These are phyloP conservation scores for Arabidopsis lyrata DNA, from an alignment of 441 rosid species.

Conservation along the genomic window DNA sequence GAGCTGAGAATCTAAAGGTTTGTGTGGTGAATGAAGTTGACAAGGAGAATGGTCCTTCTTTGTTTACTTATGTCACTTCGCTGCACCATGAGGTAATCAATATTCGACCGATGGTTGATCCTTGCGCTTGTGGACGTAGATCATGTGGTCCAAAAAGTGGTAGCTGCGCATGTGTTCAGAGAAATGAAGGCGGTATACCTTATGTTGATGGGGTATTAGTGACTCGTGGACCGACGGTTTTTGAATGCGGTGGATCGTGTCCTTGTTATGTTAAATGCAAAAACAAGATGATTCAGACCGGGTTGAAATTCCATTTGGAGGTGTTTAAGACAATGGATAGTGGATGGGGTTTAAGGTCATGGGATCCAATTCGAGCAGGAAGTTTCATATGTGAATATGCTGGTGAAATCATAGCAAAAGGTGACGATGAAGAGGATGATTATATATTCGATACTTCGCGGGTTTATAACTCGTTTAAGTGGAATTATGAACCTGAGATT, in stretches of 20 bases:
- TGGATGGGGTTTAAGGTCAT: conserved; percentile 62
- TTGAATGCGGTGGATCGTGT: conserved; percentile 55
- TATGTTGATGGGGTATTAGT: conserved; percentile 44
- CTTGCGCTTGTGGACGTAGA: conserved; percentile 33
- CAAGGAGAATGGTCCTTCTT: conserved; percentile 43
- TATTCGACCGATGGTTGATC: conserved; percentile 6
- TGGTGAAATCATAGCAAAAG: conserved; percentile 47
- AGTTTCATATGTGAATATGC: conserved; percentile 59
- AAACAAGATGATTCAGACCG: conserved; percentile 48
- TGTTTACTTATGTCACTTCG: conserved; percentile 43
- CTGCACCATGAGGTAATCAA: conserved; percentile 12
- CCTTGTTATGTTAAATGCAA: conserved; percentile 46
- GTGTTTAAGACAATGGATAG: conserved; percentile 52
- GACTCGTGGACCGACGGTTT: conserved; percentile 36
- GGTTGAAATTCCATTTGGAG: conserved; percentile 50
- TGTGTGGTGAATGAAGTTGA: conserved; percentile 50
- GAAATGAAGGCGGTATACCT: conserved; percentile 47
- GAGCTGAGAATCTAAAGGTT: conserved; percentile 48
- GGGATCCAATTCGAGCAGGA: conserved; percentile 62
- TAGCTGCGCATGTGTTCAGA: conserved; percentile 48
- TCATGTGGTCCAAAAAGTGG: conserved; percentile 26
- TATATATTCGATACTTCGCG: conserved; percentile 47
- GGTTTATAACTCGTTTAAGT: conserved; percentile 39
- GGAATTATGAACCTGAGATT: conserved; percentile 38
- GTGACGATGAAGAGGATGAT: conserved; percentile 42